A percentile compares a stretch with the other conserved stretches of the same genome.
Conservation (phyloP, 768 basidiomycete species). For the Calocybe cyanea region DNA sequence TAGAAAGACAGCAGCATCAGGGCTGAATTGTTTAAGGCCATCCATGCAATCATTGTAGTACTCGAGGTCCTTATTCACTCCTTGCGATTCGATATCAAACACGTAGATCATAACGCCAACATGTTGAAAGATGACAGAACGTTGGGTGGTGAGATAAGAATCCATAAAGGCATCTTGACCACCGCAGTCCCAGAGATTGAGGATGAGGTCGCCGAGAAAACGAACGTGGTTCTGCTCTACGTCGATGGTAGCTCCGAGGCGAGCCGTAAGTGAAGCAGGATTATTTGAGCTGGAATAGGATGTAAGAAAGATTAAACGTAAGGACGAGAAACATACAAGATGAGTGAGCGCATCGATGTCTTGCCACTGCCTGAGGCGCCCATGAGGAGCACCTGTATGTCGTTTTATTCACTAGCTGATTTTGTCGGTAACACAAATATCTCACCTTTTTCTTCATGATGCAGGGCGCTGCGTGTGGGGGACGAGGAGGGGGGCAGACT, state of each 20-base stretch:
- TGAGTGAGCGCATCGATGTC: conserved; percentile 98
- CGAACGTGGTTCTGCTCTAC: conserved; percentile 97
- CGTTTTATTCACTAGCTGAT: conserved; percentile 17
- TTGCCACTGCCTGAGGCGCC: conserved; percentile 93
- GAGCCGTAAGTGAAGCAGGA: conserved; percentile 84
- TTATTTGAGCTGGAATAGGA: conserved; percentile 75
- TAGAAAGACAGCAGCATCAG: conserved; percentile 82
- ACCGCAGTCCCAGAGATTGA: conserved; percentile 98
- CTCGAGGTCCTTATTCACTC: conserved; percentile 80
- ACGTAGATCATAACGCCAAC: conserved; percentile 99
- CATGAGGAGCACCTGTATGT: conserved; percentile 88
- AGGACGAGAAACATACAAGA: conserved; percentile 67
- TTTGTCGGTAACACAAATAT: conserved; percentile 11
- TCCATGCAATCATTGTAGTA: conserved; percentile 92
- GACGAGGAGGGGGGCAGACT: too few species aligned
- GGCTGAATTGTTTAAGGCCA: conserved; percentile 73
- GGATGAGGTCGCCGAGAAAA: conserved; percentile 92
- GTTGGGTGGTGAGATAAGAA: conserved; percentile 88
- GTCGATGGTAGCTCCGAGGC: conserved; percentile 95
- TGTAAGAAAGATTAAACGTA: conserved; percentile 1
- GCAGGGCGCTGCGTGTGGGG: conserved; percentile 10
- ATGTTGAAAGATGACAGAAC: conserved; percentile 92
- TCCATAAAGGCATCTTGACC: conserved; percentile 99
- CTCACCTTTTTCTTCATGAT: conserved; percentile 63
- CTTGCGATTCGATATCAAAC: conserved; percentile 89